Evolutionary conservation across 225 moss, liverwort and hornwort species (phyloP).

Genomic region (Marchantia paleacea): DNA sequence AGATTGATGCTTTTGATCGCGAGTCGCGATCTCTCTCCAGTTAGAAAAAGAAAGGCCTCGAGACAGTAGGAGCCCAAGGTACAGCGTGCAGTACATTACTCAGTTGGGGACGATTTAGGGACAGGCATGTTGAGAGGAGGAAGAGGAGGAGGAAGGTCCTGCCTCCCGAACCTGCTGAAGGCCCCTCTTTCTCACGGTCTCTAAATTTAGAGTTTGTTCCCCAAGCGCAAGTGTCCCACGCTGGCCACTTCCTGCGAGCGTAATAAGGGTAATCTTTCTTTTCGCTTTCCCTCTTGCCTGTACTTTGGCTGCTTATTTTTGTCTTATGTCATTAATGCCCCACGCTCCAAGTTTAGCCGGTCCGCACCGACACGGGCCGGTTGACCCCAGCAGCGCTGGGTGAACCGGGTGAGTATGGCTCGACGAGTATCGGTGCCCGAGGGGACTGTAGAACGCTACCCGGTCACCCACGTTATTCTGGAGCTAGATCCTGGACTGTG

Average conservation of each 20-base stretch:
- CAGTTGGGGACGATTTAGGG: not conserved
- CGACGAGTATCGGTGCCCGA: too few species aligned
- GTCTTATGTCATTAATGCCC: not conserved
- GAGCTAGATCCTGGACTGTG: not conserved
- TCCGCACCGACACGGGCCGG: not conserved
- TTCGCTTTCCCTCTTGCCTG: not conserved
- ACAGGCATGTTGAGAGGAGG: not conserved
- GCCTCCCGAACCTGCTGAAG: too few species aligned
- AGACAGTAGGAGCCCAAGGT: not conserved
- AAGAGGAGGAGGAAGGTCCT: too few species aligned
- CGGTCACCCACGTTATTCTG: not conserved
- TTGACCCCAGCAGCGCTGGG: not conserved
- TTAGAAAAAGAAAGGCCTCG: not conserved
- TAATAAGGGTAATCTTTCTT: not conserved
- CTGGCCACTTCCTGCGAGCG: not conserved
- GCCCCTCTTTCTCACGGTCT: not conserved
- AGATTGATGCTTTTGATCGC: too few species aligned
- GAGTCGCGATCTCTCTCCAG: too few species aligned
- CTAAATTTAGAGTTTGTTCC: constrained; percentile 2
- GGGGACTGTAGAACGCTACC: not conserved
- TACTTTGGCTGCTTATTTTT: not conserved
- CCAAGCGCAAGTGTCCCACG: not conserved
- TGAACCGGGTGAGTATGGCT: not conserved
- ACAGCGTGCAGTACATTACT: not conserved
- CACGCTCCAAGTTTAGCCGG: not conserved